Base-by-base conservation (phyloP, 1,139 yeast species). In the Taphrina deformans region DNA sequence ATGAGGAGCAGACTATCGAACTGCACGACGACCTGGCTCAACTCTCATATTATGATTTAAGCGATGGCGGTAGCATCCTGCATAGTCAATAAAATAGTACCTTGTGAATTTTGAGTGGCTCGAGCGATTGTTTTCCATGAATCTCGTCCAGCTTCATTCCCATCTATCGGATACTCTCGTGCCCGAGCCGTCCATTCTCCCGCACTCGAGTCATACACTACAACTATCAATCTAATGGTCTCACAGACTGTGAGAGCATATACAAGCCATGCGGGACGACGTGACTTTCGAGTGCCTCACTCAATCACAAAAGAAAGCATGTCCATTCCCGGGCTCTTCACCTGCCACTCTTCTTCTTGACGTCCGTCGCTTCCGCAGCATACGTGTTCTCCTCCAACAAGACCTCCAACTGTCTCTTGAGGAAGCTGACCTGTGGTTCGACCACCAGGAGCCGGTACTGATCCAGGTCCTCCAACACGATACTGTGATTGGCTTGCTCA, bases 401-500 rank as follows among this genome's bases (percentile, higher is more conserved):
- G 27, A 41, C 38, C 26, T 59, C 63, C 16, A 59, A 23, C 29
- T 59, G 56, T 12, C 21, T 23, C 38, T 44, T 51, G 4, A 59
- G 29, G 26, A 16, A 41, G 24, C 29, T 51, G 26, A 59, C 63
- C 41, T 59, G 63, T 6, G 55, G 55, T 23, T 59, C 55, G n/a
- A 52, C 55, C 27, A 59, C 63, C 38, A 59, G 51, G 26, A 59
- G 16, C n/a, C 63, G 55, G 16, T 50, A 59, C 40, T 51, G 56
- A 23, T 59, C 63, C 29, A 59, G 41, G 23, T 59, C 66, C 24
- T 64, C 66, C n/a, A 64, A 24, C 38, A 64, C 55, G 41, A 64
- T 64, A 38, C 59, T 61, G 50, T 64, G 66, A 23, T 52, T 52
- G 21, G 66, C 59, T 29, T 64, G 66, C 16, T 55, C 59, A 26